Evolutionary conservation across 2,329 filamentous ascomycete genomes (phyloP).

Genomic region (Macroventuria anomochaeta): DNA sequence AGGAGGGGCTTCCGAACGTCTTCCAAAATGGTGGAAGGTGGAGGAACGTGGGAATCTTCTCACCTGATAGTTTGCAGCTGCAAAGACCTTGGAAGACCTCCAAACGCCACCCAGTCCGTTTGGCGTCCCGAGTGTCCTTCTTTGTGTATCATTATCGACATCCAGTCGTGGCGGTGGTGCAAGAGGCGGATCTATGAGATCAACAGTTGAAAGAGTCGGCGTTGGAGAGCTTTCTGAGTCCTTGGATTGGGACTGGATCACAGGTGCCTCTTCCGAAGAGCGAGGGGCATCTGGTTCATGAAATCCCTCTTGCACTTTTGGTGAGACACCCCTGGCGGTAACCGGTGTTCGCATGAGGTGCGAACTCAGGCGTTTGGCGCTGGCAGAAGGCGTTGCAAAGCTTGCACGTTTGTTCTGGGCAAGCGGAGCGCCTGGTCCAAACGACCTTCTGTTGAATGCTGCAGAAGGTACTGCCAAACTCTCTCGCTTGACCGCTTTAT

Average conservation of each 20-base stretch:
- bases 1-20: slow-evolving; percentile 21
- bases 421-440: slow-evolving; percentile 19
- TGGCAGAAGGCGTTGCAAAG: slow-evolving; percentile 21
- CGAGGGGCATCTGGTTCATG: background rate
- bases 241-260: slow-evolving; percentile 24
- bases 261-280: slow-evolving; percentile 5
- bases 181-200: slow-evolving; percentile 3
- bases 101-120: slow-evolving; percentile 28
- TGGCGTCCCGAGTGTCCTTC: slow-evolving; percentile 29
- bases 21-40: slow-evolving; percentile 36
- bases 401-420: slow-evolving; percentile 25
- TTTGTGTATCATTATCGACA: slow-evolving; percentile 28
- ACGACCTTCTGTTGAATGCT: slow-evolving; percentile 24
- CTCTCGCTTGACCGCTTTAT: slow-evolving; percentile 26
- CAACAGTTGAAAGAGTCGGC: slow-evolving; percentile 5
- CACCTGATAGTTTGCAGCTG: slow-evolving; percentile 40
- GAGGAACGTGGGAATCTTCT: slow-evolving; percentile 40
- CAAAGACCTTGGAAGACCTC: slow-evolving; percentile 28
- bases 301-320: slow-evolving; percentile 10
- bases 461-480: slow-evolving; percentile 24
- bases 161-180: slow-evolving; percentile 18
- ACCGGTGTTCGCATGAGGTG: slow-evolving; percentile 29
- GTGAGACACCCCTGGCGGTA: slow-evolving; percentile 23
- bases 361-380: slow-evolving; percentile 28
- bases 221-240: slow-evolving; percentile 25